Evolutionary conservation across 2,329 filamentous ascomycete species (phyloP).

Genomic region (Aspergillus udagawae): DNA sequence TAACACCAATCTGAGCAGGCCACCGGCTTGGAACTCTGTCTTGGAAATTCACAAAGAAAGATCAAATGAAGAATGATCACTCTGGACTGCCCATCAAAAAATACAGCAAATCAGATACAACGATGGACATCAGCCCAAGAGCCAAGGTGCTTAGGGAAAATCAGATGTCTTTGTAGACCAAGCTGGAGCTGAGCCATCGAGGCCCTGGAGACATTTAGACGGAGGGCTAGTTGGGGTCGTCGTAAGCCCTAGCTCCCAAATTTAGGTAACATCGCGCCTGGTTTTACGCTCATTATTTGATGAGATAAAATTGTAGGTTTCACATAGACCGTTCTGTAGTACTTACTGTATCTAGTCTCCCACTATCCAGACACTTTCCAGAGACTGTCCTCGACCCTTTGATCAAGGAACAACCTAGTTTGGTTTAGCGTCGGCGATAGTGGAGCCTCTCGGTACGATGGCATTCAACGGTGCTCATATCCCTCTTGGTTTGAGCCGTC

Average conservation of each 20-base stretch:
- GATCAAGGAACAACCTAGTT: slow-evolving; percentile 9
- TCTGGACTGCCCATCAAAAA: no score
- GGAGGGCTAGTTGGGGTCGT: background rate
- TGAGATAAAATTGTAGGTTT: background rate
- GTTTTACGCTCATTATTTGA: background rate
- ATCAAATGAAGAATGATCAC: no score
- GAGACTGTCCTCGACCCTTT: background rate
- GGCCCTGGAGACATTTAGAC: background rate
- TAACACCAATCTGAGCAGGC: no score
- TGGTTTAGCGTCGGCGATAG: slow-evolving; percentile 9
- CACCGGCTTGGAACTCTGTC: no score
- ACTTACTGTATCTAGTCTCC: background rate
- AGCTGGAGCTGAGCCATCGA: background rate
- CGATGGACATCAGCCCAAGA: background rate
- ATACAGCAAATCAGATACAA: no score
- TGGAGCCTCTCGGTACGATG: slow-evolving; percentile 12
- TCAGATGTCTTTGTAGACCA: background rate
- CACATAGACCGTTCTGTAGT: background rate
- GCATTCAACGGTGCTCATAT: slow-evolving; percentile 15
- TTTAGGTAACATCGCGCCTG: background rate
- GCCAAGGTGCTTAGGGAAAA: background rate
- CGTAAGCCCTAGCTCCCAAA: background rate
- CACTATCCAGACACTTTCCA: background rate
- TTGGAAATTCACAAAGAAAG: no score
- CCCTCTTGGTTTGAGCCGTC: background rate